Conservation (phyloP, 2,329 filamentous ascomycete species). For the Chrysosporium queenslandicum region DNA sequence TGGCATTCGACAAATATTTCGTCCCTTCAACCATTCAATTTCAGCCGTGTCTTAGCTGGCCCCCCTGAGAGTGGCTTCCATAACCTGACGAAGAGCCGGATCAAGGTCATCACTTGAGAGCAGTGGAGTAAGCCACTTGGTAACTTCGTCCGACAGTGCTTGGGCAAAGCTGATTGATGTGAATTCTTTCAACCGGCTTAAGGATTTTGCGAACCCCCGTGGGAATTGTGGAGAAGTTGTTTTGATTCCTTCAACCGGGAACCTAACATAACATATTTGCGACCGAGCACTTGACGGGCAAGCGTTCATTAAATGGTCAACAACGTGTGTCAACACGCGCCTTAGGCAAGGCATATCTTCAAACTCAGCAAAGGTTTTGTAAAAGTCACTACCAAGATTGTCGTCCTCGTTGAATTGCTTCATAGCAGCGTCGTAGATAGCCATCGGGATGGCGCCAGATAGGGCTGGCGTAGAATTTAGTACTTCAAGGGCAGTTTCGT, state of each 20-base stretch:
- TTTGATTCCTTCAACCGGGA: conserved; percentile 58
- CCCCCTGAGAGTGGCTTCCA: conserved; percentile 33
- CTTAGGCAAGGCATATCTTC: conserved; percentile 52
- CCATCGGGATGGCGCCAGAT: conserved; percentile 84
- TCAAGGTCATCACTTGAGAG: conserved; percentile 41
- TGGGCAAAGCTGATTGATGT: conserved; percentile 28
- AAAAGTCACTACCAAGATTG: conserved; percentile 63
- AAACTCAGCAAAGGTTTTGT: conserved; percentile 66
- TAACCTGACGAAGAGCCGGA: conserved; percentile 44
- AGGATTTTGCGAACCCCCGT: conserved; percentile 53
- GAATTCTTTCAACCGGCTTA: conserved; percentile 52
- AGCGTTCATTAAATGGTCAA: conserved; percentile 51
- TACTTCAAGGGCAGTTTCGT: conserved; percentile 51
- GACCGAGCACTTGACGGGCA: conserved; percentile 54
- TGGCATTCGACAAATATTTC: background rate
- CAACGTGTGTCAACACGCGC: conserved; percentile 62
- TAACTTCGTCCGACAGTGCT: conserved; percentile 38
- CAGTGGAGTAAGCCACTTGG: conserved; percentile 42
- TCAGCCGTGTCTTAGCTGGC: conserved; percentile 22
- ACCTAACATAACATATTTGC: conserved; percentile 59
- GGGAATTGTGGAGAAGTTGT: conserved; percentile 61
- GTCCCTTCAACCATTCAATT: background rate
- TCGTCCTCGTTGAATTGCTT: conserved; percentile 63
- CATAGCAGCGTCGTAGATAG: conserved; percentile 78
- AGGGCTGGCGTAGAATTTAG: conserved; percentile 66